Conservation (phyloP, 352 stramenopile genomes). For the Phytophthora tentaculata region DNA sequence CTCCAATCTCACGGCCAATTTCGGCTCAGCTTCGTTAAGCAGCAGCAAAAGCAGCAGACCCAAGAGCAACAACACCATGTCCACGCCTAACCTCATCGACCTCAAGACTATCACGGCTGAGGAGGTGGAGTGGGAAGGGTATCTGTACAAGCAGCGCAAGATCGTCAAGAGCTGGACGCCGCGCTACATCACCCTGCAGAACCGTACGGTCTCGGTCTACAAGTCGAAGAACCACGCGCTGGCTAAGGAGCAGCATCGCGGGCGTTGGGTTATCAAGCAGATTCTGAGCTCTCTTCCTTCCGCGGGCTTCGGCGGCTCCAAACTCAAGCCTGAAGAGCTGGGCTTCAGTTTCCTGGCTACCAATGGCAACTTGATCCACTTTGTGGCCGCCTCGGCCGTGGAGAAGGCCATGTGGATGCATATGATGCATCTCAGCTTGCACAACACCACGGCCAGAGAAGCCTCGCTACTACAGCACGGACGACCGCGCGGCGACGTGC, state of each 20-base stretch:
- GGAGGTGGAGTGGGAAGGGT: constrained; percentile 89
- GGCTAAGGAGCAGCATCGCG: constrained; percentile 78
- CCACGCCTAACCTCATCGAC: constrained; percentile 85
- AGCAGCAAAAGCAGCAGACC: constrained; percentile 7
- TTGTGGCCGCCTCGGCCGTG: constrained; percentile 76
- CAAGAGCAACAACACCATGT: constrained; percentile 31
- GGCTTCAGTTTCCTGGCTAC: constrained; percentile 87
- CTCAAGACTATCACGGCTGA: constrained; percentile 88
- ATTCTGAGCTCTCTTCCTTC: constrained; percentile 81
- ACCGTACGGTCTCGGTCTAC: constrained; percentile 83
- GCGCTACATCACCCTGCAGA: constrained; percentile 88
- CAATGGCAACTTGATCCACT: constrained; percentile 86
- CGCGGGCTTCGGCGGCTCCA: constrained; percentile 79
- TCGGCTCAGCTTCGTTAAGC: constrained; percentile 13
- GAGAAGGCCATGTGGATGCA: constrained; percentile 88
- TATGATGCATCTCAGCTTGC: constrained; percentile 76
- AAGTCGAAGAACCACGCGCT: constrained; percentile 89
- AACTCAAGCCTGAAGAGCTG: constrained; percentile 76
- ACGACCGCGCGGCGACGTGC: constrained; percentile 36
- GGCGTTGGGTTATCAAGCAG: constrained; percentile 84
- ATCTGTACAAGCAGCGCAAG: constrained; percentile 91
- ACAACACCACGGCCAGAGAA: constrained; percentile 55
- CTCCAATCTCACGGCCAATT: constrained; percentile 27
- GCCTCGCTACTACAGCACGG: constrained; percentile 47
- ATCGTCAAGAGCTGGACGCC: constrained; percentile 91